Evolutionary conservation across 768 basidiomycete genomes (phyloP).

Genomic region (Pulveroboletus sp.): DNA sequence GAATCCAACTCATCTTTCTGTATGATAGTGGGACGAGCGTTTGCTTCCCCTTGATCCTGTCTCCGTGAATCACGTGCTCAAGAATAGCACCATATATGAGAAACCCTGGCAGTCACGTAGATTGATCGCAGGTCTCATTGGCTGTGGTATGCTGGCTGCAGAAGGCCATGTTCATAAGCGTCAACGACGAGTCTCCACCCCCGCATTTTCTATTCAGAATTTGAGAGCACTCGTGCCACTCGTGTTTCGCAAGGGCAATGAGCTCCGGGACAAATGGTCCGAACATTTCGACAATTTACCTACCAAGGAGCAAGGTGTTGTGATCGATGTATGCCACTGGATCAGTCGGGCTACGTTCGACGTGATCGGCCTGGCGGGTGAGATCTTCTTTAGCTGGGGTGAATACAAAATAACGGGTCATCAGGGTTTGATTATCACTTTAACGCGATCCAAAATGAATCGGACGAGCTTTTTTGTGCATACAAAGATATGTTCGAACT

Average conservation of each 20-base stretch:
- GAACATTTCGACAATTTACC: slow-evolving; percentile 37
- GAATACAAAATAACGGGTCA: slow-evolving; percentile 1
- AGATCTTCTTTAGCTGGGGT: slow-evolving; percentile 12
- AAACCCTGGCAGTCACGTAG: slow-evolving; percentile 80
- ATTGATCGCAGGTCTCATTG: slow-evolving; percentile 73
- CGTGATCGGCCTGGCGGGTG: slow-evolving; percentile 86
- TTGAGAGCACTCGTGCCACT: slow-evolving; percentile 67
- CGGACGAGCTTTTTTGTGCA: slow-evolving; percentile 72
- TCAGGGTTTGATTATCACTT: slow-evolving; percentile 85
- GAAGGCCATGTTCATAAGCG: slow-evolving; percentile 77
- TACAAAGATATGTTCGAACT: slow-evolving; percentile 85
- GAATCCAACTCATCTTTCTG: slow-evolving; percentile 8
- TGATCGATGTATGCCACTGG: slow-evolving; percentile 77
- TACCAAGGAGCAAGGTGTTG: slow-evolving; percentile 21
- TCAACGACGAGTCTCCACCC: slow-evolving; percentile 71
- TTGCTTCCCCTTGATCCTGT: slow-evolving; percentile 78
- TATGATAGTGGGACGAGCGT: slow-evolving; percentile 66
- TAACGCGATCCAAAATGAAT: slow-evolving; percentile 74
- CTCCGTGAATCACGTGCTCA: slow-evolving; percentile 70
- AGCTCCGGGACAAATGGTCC: slow-evolving; percentile 61
- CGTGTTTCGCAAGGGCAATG: slow-evolving; percentile 62
- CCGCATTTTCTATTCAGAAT: slow-evolving; percentile 80
- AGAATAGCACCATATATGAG: slow-evolving; percentile 68
- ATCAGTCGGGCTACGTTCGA: slow-evolving; percentile 83
- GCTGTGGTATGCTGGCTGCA: slow-evolving; percentile 76